Base-by-base conservation (phyloP, 352 stramenopile species). In the Thalassiosira sp. region DNA sequence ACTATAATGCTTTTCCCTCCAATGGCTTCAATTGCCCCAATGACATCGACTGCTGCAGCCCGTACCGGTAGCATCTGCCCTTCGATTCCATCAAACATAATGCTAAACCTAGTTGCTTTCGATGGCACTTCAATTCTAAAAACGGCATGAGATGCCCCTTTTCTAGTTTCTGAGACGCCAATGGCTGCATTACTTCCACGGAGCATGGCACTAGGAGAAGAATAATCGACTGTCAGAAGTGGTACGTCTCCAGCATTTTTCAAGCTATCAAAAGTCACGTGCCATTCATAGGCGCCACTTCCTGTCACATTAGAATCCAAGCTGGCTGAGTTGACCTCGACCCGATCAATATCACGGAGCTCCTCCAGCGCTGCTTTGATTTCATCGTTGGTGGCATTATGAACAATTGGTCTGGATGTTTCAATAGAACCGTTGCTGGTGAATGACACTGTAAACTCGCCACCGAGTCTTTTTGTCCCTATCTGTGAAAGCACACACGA, bases 381-480 rank as follows among this genome's bases (percentile, higher is more conserved):
- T n/a, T 96, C 91, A 49, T 94, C 88, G 11, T 91, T 89, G 2
- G 93, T 93, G n/a, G 94, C 81, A 67, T 97, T 94, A 81, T 90
- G 90, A 5, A 83, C 48, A 24, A 97, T 79, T 18, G 67, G 69
- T 0, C 83, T 85, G 0, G 94, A 94, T 24, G 52, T 45, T 69
- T 77, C 54, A 24, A 69, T 56, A 35, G 7, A 53, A 13, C 54
- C 61, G 54, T 67, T 53, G 31, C 80, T 59, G 27, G 52, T 28
- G 40, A 83, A 86, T 22, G 27, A 53, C 3, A 90, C 62, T 33
- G 65, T 60, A 53, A 90, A 88, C 43, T 88, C 20, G 25, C 84
- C 76, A 57, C 37, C 71, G 18, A 90, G 51, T 54, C 66, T 63
- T 37, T 69, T 63, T 22, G 77, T 84, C 20, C 74, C 72, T 68